Base-by-base conservation (phyloP, 2,329 filamentous ascomycete genomes). In the Pseudocercospora crystallina region DNA sequence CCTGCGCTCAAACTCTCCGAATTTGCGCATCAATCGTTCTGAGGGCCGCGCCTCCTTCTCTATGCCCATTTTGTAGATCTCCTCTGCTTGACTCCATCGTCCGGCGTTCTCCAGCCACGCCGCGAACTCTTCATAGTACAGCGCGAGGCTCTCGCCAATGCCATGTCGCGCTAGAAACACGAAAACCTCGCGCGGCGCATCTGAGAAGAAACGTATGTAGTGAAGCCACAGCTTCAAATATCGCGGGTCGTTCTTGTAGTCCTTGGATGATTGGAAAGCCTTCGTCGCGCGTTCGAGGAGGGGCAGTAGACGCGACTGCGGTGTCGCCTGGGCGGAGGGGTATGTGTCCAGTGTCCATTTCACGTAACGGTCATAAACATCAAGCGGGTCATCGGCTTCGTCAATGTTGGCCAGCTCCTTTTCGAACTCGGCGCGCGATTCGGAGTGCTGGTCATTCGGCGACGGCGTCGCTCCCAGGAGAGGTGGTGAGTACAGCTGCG, bases 91-190 rank as follows among this genome's bases (percentile, higher is more conserved):
- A 15, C 78, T 80, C 87, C 90, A 96, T 57, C 92, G 80, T 11
- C 84, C 87, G 5, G 85, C 87, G 32, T 83, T 79, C 73, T 99
- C 94, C 5, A 99, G 77, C 89, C 91, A 97, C 1, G 84, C 87
- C 1, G 94, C 91, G 67, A 95, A 99, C 66, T 97, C 94, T 69
- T 99, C 94, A 71, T 99, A 99, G 70, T 90, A 99, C 3, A 97
- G 76, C 1, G 94, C 94, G 2, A 99, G 80, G 0, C 80, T 77
- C 65, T 96, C 90, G 54, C 92, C 94, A 53, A 99, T 89, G 56
- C 80, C 80, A 67, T 99, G 90, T 43, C 91, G 87, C 10, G 92
- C 86, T 32, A 99, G 79, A 66, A 95, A 99, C 40, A 94, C 84
- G 68, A 91, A 99, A 0, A 88, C 90, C 71, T 99, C 94, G 45